Evolutionary conservation across 2,329 filamentous ascomycete species (phyloP).

Genomic region (Colletotrichum sansevieriae): DNA sequence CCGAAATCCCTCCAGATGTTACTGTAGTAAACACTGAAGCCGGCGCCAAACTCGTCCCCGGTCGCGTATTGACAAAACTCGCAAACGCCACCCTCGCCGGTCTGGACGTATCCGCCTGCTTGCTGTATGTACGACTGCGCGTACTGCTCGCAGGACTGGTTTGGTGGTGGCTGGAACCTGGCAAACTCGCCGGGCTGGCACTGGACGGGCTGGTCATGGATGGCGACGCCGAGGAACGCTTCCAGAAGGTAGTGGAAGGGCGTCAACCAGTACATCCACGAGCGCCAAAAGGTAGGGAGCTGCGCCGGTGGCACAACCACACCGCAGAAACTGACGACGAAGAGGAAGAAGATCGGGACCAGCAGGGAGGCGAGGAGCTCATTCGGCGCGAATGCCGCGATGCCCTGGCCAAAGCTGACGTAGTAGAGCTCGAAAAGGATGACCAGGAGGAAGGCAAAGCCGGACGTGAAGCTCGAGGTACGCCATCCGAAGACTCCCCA

Average conservation of each 20-base stretch:
- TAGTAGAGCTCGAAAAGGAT: slow-evolving; percentile 77
- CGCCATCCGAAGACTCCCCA: slow-evolving; percentile 63
- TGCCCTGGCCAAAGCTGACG: slow-evolving; percentile 74
- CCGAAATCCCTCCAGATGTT: slow-evolving; percentile 77
- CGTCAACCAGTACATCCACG: slow-evolving; percentile 76
- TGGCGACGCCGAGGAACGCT: slow-evolving; percentile 68
- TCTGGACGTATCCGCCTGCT: slow-evolving; percentile 71
- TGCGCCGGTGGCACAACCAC: slow-evolving; percentile 73
- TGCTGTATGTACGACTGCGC: slow-evolving; percentile 63
- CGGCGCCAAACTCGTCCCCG: slow-evolving; percentile 70
- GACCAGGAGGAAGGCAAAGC: slow-evolving; percentile 73
- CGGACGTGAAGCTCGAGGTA: slow-evolving; percentile 67
- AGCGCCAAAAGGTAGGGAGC: slow-evolving; percentile 73
- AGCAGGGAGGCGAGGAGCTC: slow-evolving; percentile 75
- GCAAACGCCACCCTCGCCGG: slow-evolving; percentile 68
- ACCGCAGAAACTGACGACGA: slow-evolving; percentile 78
- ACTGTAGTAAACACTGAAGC: slow-evolving; percentile 71
- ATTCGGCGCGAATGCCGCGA: slow-evolving; percentile 76
- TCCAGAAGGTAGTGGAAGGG: slow-evolving; percentile 78
- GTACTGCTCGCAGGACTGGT: slow-evolving; percentile 72
- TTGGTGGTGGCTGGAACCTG: slow-evolving; percentile 69
- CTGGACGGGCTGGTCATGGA: slow-evolving; percentile 66
- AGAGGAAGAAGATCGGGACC: slow-evolving; percentile 78
- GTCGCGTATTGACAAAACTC: slow-evolving; percentile 73
- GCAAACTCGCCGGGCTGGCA: slow-evolving; percentile 71